Evolutionary conservation across 2,329 filamentous ascomycete species (phyloP).

Genomic region (Cladophialophora carrionii): DNA sequence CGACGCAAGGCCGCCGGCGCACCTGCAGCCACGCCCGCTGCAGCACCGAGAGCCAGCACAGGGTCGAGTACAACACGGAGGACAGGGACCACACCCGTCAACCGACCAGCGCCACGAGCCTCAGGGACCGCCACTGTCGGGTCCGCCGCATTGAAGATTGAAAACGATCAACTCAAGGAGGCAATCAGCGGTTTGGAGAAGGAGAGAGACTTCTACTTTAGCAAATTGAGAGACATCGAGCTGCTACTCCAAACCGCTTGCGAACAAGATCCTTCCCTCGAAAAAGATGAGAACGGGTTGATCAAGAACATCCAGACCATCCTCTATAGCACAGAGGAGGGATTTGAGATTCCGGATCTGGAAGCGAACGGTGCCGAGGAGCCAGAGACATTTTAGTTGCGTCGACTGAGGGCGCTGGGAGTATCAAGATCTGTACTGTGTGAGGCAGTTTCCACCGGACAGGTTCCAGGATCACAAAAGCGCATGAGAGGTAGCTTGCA

Average conservation of each 20-base stretch:
- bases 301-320: constrained; percentile 97
- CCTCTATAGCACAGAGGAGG: constrained; percentile 87
- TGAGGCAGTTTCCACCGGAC: neutral
- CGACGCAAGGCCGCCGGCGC: constrained; percentile 78
- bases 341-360: constrained; percentile 87
- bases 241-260: constrained; percentile 89
- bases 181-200: constrained; percentile 92
- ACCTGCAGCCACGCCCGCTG: constrained; percentile 55
- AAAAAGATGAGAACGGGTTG: constrained; percentile 89
- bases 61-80: constrained; percentile 57
- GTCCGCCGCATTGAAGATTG: constrained; percentile 66
- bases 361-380: constrained; percentile 63
- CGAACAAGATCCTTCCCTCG: constrained; percentile 87
- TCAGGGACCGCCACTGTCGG: constrained; percentile 48
- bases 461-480: neutral
- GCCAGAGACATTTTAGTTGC: constrained; percentile 45
- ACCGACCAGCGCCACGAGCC: constrained; percentile 40
- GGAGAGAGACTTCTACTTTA: constrained; percentile 98
- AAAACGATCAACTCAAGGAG: constrained; percentile 89
- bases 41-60: constrained; percentile 47
- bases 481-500: neutral
- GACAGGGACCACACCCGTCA: constrained; percentile 61
- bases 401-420: neutral
- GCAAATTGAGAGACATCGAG: constrained; percentile 96
- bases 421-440: neutral